These are phyloP conservation scores for Carpinus viminea DNA, from an alignment of 306 rosid species.

Conservation along the genomic window DNA sequence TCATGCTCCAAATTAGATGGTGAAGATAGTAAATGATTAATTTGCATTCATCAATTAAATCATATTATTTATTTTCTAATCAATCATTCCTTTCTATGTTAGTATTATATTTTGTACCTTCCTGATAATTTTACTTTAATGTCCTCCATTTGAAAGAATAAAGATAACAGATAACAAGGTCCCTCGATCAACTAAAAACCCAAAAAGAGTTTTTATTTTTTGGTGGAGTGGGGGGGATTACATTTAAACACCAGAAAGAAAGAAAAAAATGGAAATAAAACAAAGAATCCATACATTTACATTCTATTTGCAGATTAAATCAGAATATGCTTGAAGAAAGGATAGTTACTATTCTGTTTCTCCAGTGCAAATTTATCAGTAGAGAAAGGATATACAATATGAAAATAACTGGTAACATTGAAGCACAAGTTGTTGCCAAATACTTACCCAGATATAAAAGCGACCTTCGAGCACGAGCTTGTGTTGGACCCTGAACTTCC, in stretches of 20 bases:
- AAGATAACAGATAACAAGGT: not conserved
- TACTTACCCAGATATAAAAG: constrained; percentile 79
- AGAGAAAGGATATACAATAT: not conserved
- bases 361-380: not conserved
- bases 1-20: not conserved
- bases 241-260: not conserved
- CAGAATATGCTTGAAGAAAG: constrained; percentile 1
- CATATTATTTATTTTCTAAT: not conserved
- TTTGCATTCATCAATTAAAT: not conserved
- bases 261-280: not conserved
- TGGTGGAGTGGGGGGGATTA: not conserved
- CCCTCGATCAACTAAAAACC: not conserved
- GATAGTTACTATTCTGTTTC: not conserved
- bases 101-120: not conserved
- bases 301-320: not conserved
- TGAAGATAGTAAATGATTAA: not conserved
- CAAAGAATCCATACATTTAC: not conserved
- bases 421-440: constrained; percentile 8
- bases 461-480: constrained; percentile 89
- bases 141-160: not conserved
- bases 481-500: constrained; percentile 92
- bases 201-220: not conserved
- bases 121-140: not conserved
- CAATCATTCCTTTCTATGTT: not conserved
- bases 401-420: constrained; percentile 6